These are phyloP conservation scores for Pestalotiopsis fici DNA, from an alignment of 2,329 filamentous ascomycete genomes.

Conservation along the genomic window DNA sequence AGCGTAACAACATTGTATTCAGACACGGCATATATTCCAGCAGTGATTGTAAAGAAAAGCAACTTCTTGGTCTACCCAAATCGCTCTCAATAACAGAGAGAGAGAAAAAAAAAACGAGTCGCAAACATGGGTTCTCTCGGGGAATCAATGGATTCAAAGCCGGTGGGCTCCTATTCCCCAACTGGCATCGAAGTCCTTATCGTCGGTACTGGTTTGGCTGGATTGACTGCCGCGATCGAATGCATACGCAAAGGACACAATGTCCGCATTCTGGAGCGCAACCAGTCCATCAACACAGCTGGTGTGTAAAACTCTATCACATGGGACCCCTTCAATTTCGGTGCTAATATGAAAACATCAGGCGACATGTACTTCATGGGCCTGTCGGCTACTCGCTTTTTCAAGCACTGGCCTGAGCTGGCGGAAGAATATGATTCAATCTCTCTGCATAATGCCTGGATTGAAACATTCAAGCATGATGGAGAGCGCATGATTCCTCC, in stretches of 20 bases:
- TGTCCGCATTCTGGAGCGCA: constrained; percentile 48
- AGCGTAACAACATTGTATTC: neutral
- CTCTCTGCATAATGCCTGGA: constrained; percentile 54
- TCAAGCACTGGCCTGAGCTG: constrained; percentile 57
- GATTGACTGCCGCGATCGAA: constrained; percentile 62
- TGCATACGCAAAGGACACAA: constrained; percentile 60
- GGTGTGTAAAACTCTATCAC: constrained; percentile 33
- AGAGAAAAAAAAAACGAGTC: neutral
- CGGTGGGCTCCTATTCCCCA: constrained; percentile 51
- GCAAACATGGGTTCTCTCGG: constrained; percentile 24
- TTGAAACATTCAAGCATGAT: constrained; percentile 55
- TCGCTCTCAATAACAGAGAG: neutral
- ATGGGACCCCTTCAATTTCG: constrained; percentile 1
- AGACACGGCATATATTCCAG: neutral
- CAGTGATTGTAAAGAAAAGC: too few relatives aligned
- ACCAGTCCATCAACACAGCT: constrained; percentile 49
- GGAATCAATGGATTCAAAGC: constrained; percentile 38
- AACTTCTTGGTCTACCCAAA: neutral
- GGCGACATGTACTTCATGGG: constrained; percentile 65
- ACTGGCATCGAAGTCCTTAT: constrained; percentile 51
- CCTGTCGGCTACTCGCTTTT: constrained; percentile 53
- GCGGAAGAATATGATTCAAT: constrained; percentile 50
- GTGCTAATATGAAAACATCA: constrained; percentile 19
- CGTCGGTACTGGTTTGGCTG: constrained; percentile 59
- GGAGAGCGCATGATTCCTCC: constrained; percentile 49